A percentile compares a stretch with the other conserved stretches of the same genome.
Evolutionary conservation across 169 alveolate species (phyloP).

Genomic region (Plasmodium reichenowi): DNA sequence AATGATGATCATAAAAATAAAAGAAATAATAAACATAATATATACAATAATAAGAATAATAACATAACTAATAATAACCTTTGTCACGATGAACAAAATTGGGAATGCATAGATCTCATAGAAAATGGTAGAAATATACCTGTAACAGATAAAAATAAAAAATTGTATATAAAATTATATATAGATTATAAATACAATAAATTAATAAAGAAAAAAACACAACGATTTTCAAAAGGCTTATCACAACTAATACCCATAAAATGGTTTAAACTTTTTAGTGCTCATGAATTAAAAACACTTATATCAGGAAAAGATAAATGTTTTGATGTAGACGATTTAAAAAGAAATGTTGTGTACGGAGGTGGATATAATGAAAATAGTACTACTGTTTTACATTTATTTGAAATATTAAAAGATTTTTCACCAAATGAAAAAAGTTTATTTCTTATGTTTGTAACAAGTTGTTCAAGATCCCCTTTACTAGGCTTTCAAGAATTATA

Average conservation of each 20-base stretch:
- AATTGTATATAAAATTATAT: constrained; percentile 89
- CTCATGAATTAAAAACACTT: constrained; percentile 94
- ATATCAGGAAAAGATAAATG: constrained; percentile 93
- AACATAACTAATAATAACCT: background rate
- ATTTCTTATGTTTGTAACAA: constrained; percentile 96
- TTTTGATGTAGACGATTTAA: constrained; percentile 93
- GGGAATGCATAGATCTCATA: constrained; percentile 78
- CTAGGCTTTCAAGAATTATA: constrained; percentile 93
- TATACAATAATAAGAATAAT: background rate
- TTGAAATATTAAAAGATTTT: constrained; percentile 91
- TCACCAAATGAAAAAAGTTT: constrained; percentile 90
- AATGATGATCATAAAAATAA: background rate
- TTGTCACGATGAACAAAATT: background rate
- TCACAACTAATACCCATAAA: constrained; percentile 90
- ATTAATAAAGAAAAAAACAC: constrained; percentile 88
- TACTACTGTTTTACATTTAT: constrained; percentile 91
- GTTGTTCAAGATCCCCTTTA: constrained; percentile 97
- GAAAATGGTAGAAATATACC: constrained; percentile 84
- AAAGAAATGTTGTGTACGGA: constrained; percentile 90
- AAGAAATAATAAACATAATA: background rate
- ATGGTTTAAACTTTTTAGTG: constrained; percentile 93
- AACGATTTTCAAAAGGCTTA: constrained; percentile 93
- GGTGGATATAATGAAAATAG: constrained; percentile 92
- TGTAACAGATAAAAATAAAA: constrained; percentile 88
- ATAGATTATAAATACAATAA: constrained; percentile 92